Base-by-base conservation (phyloP, 2,329 filamentous ascomycete species). In the Trichoderma sp. region DNA sequence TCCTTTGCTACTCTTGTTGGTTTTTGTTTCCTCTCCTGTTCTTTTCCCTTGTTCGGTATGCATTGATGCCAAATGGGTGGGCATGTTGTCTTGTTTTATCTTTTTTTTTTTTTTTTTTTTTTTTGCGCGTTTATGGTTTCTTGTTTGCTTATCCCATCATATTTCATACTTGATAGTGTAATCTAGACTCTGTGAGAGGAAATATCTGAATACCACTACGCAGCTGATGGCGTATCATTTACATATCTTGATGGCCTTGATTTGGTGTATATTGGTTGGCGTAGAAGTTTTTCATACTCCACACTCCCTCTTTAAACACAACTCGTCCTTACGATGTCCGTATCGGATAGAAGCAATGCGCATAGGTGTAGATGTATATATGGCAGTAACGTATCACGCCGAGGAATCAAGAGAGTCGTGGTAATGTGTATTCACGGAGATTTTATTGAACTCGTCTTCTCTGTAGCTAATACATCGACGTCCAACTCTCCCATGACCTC, bases 401-500 rank as follows among this genome's bases (percentile, higher is more conserved):
- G 19, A 48, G 5, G 1, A 7, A 17, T 27, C n/a, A 17, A 17
- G 32, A 32, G 45, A 10, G 37, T 19, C 19, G 19, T 27, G 37
- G 29, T 15, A 7, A 48, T 42, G 29, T 27, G 9, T 15, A n/a
- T 67, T 66, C 34, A 67, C 34, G 64, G 1, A 52, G 64, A 50
- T 13, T 67, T 52, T 19, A 67, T 56, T 63, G 39, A 57, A 13
- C 22, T 32, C 29, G 39, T 59, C 42, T 29, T 58, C 12, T 39
- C 42, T 25, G 64, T 32, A 19, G 53, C 64, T 29, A 97, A 77
- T 2, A 95, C 90, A 81, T 97, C 94, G 29, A 89, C 87, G 79
- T 98, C 94, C 73, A 98, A 80, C 77, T 96, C 91, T 78, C 92
- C 89, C 91, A 97, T 97, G 17, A 97, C 91, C 65, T 93, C 92